Conservation (phyloP, 306 rosid species). For the Benincasa hispida region DNA sequence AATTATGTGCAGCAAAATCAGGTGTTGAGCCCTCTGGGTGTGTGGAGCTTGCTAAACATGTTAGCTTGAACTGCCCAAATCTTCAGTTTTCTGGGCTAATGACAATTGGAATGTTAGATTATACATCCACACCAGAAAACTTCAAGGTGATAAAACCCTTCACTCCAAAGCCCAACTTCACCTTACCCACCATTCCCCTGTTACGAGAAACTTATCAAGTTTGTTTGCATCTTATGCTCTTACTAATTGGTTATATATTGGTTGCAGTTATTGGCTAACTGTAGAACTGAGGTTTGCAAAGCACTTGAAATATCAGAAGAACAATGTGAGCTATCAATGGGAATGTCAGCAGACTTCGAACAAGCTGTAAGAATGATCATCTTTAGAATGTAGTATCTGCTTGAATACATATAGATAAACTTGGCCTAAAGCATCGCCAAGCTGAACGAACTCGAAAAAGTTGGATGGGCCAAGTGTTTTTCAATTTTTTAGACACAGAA, state of each 20-base stretch:
- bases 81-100: constrained; percentile 79
- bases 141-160: constrained; percentile 42
- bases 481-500: neutral
- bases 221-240: neutral
- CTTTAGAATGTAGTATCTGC: neutral
- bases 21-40: constrained; percentile 75
- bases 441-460: neutral
- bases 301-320: constrained; percentile 65
- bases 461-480: neutral
- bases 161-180: neutral
- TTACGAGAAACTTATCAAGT: neutral
- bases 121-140: constrained; percentile 82
- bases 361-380: constrained; percentile 57
- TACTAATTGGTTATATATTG: constrained; percentile 11
- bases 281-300: constrained; percentile 69
- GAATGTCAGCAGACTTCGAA: constrained; percentile 92
- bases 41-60: constrained; percentile 73
- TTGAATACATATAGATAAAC: neutral
- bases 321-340: constrained; percentile 83
- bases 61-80: constrained; percentile 48
- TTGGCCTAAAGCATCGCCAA: neutral
- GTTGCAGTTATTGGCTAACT: constrained; percentile 48
- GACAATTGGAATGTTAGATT: constrained; percentile 95
- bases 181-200: neutral
- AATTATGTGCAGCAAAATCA: constrained; percentile 52